Base-by-base conservation (phyloP, 75 land plant genomes). In the Chamaecyparis obtusa region DNA sequence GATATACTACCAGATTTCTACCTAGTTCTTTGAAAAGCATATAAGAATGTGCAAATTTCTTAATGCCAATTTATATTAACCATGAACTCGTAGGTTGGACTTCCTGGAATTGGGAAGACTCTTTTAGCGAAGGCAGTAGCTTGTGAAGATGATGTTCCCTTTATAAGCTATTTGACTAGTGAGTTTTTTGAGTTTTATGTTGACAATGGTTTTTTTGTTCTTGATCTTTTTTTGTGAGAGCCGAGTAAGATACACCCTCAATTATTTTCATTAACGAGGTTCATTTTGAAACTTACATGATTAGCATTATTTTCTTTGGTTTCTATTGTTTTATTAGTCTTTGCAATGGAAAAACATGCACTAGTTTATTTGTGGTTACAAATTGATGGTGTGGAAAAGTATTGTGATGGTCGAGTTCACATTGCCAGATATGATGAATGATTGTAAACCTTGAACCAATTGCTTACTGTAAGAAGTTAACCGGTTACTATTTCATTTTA, bases 361-460 rank as follows among this genome's bases (percentile, higher is more conserved):
- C 30, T 49, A 75, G 6, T 36, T 8, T 10, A 75, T 1, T 5
- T 75, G 37, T 75, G 35, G 36, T 75, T 88, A 83, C 92, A 98
- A 98, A 98, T 98, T 80, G 98, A 98, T 94, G 99, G 97, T 71
- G 99, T 98, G 27, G 99, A 98, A 15, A 98, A 98, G 88, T 96
- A 97, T 77, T 97, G 98, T 86, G 99, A 98, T 93, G 98, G 99
- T 79, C 94, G 94, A 36, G 92, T 93, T 51, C 95, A 98, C 30
- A 92, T 95, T 90, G 98, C 95, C 37, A 97, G 99, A 83, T 96
- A 98, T 92, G 99, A 98, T 90, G 99, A 98, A 86, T 89, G 99
- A 37, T 98, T 96, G 90, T 97, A 98, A 81, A 98, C 99, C 13
- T 92, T 98, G 57, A 98, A 98, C 81, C 99, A 98, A 88, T 88